phyloP scores from a whole-genome alignment of 2,329 filamentous ascomycete genomes.

The Colletotrichum paranaense region DNA sequence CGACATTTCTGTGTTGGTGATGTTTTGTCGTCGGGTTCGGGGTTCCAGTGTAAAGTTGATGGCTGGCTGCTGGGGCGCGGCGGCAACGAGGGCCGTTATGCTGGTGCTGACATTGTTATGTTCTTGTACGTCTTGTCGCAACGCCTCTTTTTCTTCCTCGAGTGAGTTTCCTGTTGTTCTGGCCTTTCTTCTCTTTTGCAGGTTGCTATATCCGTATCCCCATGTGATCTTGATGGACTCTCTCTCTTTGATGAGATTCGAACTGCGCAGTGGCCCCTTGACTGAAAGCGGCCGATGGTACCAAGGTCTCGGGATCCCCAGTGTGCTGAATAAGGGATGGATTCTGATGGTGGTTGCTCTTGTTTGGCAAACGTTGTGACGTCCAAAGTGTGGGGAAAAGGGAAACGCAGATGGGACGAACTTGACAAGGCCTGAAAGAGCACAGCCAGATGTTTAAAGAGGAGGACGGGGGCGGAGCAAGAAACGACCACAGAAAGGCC shows the following conservation, averaged over 20 bases:
- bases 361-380: neutral
- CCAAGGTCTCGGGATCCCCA: neutral
- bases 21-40: neutral
- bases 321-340: neutral
- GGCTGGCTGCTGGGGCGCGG: slow-evolving; percentile 11
- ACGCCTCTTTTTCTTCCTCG: neutral
- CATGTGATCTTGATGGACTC: neutral
- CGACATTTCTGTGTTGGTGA: slow-evolving; percentile 38
- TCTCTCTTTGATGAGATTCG: neutral
- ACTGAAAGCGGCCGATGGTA: neutral
- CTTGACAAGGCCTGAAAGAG: slow-evolving; percentile 3
- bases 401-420: slow-evolving; percentile 22
- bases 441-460: slow-evolving; percentile 4
- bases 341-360: neutral
- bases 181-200: neutral
- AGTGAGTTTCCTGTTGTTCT: neutral
- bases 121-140: neutral
- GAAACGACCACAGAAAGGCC: neutral
- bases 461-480: neutral
- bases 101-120: slow-evolving; percentile 14
- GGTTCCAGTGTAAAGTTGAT: neutral
- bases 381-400: slow-evolving; percentile 7
- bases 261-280: neutral
- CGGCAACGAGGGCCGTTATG: slow-evolving; percentile 27
- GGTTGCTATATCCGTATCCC: no score